Conservation (phyloP, 164 flowering plant species). For the Annona squamosa region DNA sequence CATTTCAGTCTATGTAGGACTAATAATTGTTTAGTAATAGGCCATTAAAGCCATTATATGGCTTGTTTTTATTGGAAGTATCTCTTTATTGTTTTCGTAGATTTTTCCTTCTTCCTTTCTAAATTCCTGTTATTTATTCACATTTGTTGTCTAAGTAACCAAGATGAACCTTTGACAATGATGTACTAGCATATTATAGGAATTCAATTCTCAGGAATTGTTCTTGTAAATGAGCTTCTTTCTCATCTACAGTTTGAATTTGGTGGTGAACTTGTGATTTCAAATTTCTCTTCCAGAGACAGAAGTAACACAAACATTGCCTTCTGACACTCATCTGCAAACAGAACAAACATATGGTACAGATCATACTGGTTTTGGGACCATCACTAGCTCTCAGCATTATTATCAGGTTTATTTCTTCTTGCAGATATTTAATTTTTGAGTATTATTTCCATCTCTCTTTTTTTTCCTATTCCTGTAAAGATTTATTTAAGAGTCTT, state of each 20-base stretch:
- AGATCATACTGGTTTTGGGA: constrained; percentile 28
- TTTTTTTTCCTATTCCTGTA: background rate
- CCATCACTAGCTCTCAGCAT: constrained; percentile 27
- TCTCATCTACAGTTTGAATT: constrained; percentile 1
- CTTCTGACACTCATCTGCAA: constrained; percentile 31
- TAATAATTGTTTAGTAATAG: no score
- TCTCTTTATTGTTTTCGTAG: no score
- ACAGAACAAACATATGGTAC: constrained; percentile 34
- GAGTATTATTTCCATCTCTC: background rate
- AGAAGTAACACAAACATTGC: constrained; percentile 23
- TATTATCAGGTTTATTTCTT: constrained; percentile 53
- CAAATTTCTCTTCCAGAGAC: constrained; percentile 31
- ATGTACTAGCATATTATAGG: background rate
- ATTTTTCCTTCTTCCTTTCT: no score
- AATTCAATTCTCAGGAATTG: background rate
- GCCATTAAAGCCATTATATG: no score
- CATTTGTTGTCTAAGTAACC: no score
- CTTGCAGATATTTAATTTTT: background rate
- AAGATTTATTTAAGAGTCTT: no score
- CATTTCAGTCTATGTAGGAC: no score
- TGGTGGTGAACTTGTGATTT: constrained; percentile 2
- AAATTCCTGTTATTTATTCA: no score
- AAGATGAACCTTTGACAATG: no score
- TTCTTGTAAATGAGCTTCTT: background rate
- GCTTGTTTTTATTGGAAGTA: no score